These are phyloP conservation scores for Phialophora expanda DNA, from an alignment of 2,329 filamentous ascomycete species.

Conservation along the genomic window DNA sequence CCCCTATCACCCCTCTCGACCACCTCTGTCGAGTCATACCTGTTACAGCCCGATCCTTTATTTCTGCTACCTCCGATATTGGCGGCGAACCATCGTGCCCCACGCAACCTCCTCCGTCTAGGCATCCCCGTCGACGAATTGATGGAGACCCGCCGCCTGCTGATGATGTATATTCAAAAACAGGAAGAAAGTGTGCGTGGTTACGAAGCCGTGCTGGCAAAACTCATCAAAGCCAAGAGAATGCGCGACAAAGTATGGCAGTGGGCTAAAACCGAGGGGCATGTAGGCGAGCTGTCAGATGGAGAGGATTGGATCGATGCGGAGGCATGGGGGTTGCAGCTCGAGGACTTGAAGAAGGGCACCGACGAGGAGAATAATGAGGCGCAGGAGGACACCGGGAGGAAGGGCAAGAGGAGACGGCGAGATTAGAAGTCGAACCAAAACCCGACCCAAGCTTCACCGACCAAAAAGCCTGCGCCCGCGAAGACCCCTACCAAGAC, in stretches of 20 bases:
- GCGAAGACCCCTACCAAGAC: neutral
- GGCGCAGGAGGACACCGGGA: conserved; percentile 43
- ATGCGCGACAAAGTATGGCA: conserved; percentile 65
- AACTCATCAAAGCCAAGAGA: conserved; percentile 63
- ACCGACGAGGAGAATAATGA: conserved; percentile 62
- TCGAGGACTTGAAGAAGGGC: conserved; percentile 64
- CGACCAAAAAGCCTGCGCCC: conserved; percentile 1
- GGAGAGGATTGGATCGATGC: conserved; percentile 71
- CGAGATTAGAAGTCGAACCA: conserved; percentile 33
- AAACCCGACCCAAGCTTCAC: neutral
- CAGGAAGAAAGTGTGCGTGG: conserved; percentile 68
- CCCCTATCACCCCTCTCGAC: conserved; percentile 42
- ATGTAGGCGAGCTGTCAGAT: conserved; percentile 69
- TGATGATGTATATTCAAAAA: conserved; percentile 68
- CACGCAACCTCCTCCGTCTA: conserved; percentile 56
- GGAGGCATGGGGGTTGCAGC: conserved; percentile 63
- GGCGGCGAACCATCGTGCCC: conserved; percentile 61
- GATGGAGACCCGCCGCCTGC: conserved; percentile 65
- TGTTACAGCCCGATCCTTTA: conserved; percentile 57
- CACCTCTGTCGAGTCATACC: conserved; percentile 49
- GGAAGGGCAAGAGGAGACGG: conserved; percentile 37
- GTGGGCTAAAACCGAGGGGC: conserved; percentile 67
- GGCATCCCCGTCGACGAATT: conserved; percentile 64
- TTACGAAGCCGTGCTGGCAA: conserved; percentile 60
- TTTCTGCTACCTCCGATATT: conserved; percentile 59